Evolutionary conservation across 23 red algal species (phyloP).

Genomic region (Gracilaria vermiculophylla): DNA sequence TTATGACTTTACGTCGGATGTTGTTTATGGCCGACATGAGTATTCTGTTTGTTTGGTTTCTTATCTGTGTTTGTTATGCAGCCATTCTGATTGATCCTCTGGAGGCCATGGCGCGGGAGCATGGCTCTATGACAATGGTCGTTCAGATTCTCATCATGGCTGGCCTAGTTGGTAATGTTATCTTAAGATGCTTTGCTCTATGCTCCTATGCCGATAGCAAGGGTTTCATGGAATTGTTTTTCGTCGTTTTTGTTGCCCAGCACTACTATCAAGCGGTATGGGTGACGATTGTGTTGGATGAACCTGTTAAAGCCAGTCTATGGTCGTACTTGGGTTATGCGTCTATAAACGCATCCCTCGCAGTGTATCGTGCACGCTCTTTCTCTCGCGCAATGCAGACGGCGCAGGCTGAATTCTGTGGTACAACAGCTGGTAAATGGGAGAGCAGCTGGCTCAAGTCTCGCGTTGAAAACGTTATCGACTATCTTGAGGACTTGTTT

Average conservation of each 20-base stretch:
- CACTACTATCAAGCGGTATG: constrained; percentile 67
- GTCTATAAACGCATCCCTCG: neutral
- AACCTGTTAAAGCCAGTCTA: neutral
- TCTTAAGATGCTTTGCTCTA: constrained; percentile 41
- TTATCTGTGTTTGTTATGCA: constrained; percentile 19
- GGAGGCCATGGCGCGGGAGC: constrained; percentile 21
- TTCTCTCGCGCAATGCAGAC: constrained; percentile 11
- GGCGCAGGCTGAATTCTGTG: constrained; percentile 7
- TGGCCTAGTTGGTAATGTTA: constrained; percentile 22
- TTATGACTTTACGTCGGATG: constrained; percentile 45
- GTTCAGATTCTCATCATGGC: constrained; percentile 50
- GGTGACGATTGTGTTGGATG: constrained; percentile 53
- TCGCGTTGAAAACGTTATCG: neutral
- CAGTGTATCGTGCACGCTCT: constrained; percentile 44
- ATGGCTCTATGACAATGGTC: constrained; percentile 1
- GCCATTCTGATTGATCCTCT: constrained; percentile 38
- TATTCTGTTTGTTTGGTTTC: constrained; percentile 37
- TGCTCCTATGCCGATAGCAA: neutral
- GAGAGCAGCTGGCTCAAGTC: constrained; percentile 9
- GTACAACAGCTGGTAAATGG: neutral
- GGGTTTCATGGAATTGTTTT: constrained; percentile 19
- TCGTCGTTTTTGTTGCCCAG: constrained; percentile 41
- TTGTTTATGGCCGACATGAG: constrained; percentile 51
- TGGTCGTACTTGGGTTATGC: constrained; percentile 34
- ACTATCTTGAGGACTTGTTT: constrained; percentile 6